phyloP scores from a whole-genome alignment of 495 filamentous ascomycete species.

The Amphirosellinia nigrospora region DNA sequence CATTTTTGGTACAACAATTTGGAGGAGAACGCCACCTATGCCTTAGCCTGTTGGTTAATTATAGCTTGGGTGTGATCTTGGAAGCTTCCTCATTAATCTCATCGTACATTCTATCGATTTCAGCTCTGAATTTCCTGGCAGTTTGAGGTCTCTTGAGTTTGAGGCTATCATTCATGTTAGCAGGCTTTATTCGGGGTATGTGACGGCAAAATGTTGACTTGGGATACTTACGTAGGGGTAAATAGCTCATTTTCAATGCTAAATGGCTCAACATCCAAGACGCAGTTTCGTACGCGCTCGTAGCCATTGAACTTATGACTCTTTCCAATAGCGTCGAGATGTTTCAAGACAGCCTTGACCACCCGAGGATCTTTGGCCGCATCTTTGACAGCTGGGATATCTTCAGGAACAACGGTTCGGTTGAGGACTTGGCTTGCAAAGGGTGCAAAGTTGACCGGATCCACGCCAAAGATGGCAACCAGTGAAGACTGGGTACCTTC shows the following conservation, averaged over 20 bases:
- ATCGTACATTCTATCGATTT: slow-evolving; percentile 83
- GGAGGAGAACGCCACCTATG: background rate
- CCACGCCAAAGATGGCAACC: slow-evolving; percentile 85
- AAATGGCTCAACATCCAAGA: slow-evolving; percentile 87
- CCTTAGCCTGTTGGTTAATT: slow-evolving; percentile 19
- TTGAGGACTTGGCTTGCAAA: slow-evolving; percentile 79
- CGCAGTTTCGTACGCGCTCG: slow-evolving; percentile 77
- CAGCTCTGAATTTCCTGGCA: slow-evolving; percentile 73
- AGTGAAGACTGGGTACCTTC: slow-evolving; percentile 84
- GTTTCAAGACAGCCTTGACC: slow-evolving; percentile 73
- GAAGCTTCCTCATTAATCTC: slow-evolving; percentile 56
- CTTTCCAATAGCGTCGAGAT: slow-evolving; percentile 81
- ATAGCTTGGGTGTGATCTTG: slow-evolving; percentile 49
- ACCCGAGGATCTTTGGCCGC: slow-evolving; percentile 72
- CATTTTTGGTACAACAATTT: background rate
- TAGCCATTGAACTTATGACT: slow-evolving; percentile 88
- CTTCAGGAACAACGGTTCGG: slow-evolving; percentile 63
- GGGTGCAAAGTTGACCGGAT: slow-evolving; percentile 78
- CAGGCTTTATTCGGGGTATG: slow-evolving; percentile 19
- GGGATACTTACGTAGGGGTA: slow-evolving; percentile 86
- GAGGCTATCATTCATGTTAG: slow-evolving; percentile 63
- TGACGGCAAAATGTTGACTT: background rate
- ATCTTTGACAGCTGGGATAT: slow-evolving; percentile 69
- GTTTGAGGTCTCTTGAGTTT: slow-evolving; percentile 94
- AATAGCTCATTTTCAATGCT: slow-evolving; percentile 92